A percentile compares a stretch with the other conserved stretches of the same genome.
These are phyloP conservation scores for Capsicum pubescens DNA, from an alignment of 257 asterid genomes.

Conservation along the genomic window DNA sequence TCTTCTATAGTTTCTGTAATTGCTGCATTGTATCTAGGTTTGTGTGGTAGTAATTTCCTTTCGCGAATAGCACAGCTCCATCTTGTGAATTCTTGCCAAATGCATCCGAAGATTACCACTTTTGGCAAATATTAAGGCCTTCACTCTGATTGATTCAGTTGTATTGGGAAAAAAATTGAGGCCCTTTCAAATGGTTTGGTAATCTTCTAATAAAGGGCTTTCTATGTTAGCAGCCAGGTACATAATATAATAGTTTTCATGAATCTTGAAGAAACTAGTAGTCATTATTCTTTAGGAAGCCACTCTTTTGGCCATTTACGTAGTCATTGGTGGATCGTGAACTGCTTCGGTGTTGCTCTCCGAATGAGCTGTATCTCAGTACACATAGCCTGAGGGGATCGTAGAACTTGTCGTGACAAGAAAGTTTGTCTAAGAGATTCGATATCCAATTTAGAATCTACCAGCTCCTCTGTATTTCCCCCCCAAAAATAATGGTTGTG, in stretches of 20 bases:
- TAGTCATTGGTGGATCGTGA: neutral
- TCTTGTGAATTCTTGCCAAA: constrained; percentile 13
- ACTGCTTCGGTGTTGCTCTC: neutral
- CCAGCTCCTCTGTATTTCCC: neutral
- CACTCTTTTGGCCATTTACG: neutral
- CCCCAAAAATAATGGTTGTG: neutral
- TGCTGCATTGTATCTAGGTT: neutral
- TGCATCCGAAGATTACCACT: neutral
- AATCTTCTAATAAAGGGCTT: neutral
- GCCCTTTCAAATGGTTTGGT: neutral
- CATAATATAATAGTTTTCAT: constrained; percentile 8
- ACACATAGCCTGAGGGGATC: neutral
- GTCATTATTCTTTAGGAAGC: neutral
- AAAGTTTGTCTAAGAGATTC: neutral
- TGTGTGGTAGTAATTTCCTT: constrained; percentile 1
- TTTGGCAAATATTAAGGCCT: neutral
- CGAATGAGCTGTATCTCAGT: neutral
- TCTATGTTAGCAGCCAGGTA: neutral
- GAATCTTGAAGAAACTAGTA: constrained; percentile 11
- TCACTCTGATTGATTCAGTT: neutral
- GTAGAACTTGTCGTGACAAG: neutral
- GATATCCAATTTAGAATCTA: neutral
- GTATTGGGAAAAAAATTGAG: neutral
- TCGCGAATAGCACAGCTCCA: neutral
- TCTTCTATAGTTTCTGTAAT: neutral